These are phyloP conservation scores for Phytophthora megakarya DNA, from an alignment of 352 stramenopile species.

Conservation along the genomic window DNA sequence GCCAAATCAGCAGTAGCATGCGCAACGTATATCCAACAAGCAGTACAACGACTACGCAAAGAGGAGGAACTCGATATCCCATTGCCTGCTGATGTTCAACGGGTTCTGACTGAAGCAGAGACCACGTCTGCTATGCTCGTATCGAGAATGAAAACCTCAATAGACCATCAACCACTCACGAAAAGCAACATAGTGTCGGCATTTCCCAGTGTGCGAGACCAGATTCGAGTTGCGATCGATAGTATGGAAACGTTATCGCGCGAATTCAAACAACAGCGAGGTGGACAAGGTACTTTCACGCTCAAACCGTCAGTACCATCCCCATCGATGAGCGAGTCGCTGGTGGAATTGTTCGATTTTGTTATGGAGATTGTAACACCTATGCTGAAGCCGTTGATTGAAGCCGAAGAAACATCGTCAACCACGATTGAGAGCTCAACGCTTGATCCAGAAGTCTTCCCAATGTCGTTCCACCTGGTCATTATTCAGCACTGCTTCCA, in stretches of 20 bases:
- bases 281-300: not conserved
- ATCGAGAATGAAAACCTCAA: constrained; percentile 26
- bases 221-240: constrained; percentile 50
- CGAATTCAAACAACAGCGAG: constrained; percentile 5
- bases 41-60: constrained; percentile 56
- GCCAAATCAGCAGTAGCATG: constrained; percentile 50
- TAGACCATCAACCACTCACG: constrained; percentile 27
- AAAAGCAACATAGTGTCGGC: constrained; percentile 38
- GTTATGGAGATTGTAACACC: constrained; percentile 43
- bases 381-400: constrained; percentile 22
- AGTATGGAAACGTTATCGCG: constrained; percentile 27
- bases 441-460: constrained; percentile 22
- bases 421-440: not conserved
- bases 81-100: constrained; percentile 46
- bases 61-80: constrained; percentile 81
- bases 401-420: not conserved
- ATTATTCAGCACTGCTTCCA: constrained; percentile 36
- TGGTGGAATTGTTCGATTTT: constrained; percentile 41
- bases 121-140: constrained; percentile 43
- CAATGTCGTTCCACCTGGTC: constrained; percentile 42
- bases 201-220: constrained; percentile 30
- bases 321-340: not conserved
- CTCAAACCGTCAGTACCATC: constrained; percentile 9
- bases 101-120: constrained; percentile 48
- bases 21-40: constrained; percentile 43